Base-by-base conservation (phyloP, 805 yeast species). In the Pichia deserticola region DNA sequence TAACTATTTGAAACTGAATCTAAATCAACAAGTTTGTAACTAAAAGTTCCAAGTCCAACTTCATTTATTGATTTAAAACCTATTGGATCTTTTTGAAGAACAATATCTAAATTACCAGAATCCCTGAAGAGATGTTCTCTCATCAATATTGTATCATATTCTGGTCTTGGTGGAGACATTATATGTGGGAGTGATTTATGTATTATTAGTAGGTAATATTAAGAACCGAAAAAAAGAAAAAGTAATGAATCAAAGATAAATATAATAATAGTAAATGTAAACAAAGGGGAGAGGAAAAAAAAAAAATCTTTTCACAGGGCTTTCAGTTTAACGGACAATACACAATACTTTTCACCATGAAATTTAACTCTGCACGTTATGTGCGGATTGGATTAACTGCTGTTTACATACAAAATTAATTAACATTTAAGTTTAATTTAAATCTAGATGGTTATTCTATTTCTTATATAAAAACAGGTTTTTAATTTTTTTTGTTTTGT, bases 51-150 rank as follows among this genome's bases (percentile, higher is more conserved):
- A 15, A 67, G 49, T 5, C 71, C 71, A 5, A 55, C 49, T 35
- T 63, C 64, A 36, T 61, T 56, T 4, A 59, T 45, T 5, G 70
- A 63, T 49, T 49, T 56, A 49, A 67, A 67, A 7, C 58, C 58
- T 11, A 54, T 42, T 3, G 57, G 56, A 11, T 56, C 57, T 29
- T 64, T 59, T 3, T 67, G 63, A 27, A 67, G 48, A 8, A 66
- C 67, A 30, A 65, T 40, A 43, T 57, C 55, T 32, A 44, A 51
- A 36, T 59, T 50, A 37, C 57, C 52, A 3, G 60, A 41, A 44
- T 63, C 67, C 35, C 60, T 60, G 50, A 54, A 67, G 9, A 62
- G 49, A 48, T 67, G 71, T 52, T 67, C 71, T 47, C 70, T 58
- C 20, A 67, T 44, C 12, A 67, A 57, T 6, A 66, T 62, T 0